These are phyloP conservation scores for Metschnikowia arizonensis DNA, from an alignment of 805 yeast genomes.

Conservation along the genomic window DNA sequence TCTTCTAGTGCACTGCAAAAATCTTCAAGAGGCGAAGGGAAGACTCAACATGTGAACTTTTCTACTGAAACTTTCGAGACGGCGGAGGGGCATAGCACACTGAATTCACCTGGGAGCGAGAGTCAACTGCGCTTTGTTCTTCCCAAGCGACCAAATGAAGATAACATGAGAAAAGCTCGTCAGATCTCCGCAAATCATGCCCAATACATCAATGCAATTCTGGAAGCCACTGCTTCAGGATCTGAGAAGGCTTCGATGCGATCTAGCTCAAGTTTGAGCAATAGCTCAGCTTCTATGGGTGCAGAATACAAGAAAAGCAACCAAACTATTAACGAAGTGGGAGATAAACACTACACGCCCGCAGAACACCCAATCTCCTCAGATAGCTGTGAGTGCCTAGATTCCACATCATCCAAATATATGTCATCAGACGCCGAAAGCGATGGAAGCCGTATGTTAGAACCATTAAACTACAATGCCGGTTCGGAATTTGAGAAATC, in stretches of 20 bases:
- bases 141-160: slow-evolving; percentile 18
- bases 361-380: background rate
- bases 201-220: background rate
- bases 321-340: background rate
- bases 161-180: slow-evolving; percentile 15
- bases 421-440: background rate
- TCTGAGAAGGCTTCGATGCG: background rate
- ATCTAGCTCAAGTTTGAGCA: background rate
- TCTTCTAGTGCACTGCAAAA: background rate
- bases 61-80: slow-evolving; percentile 17
- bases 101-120: background rate
- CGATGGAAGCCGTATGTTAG: background rate
- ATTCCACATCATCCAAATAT: slow-evolving; percentile 1
- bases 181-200: slow-evolving; percentile 13
- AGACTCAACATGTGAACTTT: background rate
- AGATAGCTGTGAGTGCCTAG: background rate
- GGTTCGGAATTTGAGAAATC: background rate
- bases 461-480: background rate
- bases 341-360: background rate
- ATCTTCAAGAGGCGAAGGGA: background rate
- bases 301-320: background rate
- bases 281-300: background rate
- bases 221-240: background rate
- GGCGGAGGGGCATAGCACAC: slow-evolving; percentile 9
- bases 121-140: slow-evolving; percentile 6